These are phyloP conservation scores for Thalia dealbata DNA, from an alignment of 176 grass and related monocot genomes.

Conservation along the genomic window DNA sequence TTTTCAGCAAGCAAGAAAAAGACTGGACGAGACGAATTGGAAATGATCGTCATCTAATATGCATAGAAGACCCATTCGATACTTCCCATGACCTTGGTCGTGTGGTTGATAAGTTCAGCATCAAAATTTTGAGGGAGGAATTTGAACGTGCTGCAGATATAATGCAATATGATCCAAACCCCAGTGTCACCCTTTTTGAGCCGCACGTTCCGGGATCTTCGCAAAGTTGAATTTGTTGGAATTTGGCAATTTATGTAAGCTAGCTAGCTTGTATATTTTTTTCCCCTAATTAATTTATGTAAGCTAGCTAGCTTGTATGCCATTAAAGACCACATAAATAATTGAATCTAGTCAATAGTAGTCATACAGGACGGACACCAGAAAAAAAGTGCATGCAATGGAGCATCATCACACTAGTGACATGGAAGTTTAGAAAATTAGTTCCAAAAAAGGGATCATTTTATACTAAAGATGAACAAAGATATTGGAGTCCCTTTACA, in stretches of 20 bases:
- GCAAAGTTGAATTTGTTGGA: not conserved
- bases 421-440: not conserved
- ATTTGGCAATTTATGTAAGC: not conserved
- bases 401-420: not conserved
- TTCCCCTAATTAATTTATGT: not conserved
- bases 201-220: constrained; percentile 26
- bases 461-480: not conserved
- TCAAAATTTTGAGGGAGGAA: constrained; percentile 81
- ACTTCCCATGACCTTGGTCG: constrained; percentile 88
- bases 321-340: not conserved
- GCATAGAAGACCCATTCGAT: constrained; percentile 96
- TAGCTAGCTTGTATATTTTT: not conserved
- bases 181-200: constrained; percentile 54
- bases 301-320: not conserved
- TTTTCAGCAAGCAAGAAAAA: constrained; percentile 70
- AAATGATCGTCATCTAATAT: constrained; percentile 91
- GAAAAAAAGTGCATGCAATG: not conserved
- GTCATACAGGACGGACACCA: not conserved
- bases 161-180: constrained; percentile 63
- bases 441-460: not conserved
- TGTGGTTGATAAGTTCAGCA: constrained; percentile 68
- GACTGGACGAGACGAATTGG: constrained; percentile 86
- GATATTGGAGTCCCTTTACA: not conserved
- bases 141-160: constrained; percentile 87
- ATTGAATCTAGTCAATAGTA: not conserved